Percentiles rank a stretch among this genome's conserved stretches.
phyloP scores from a whole-genome alignment of 2,329 filamentous ascomycete genomes.

The Exophiala calicioides region DNA sequence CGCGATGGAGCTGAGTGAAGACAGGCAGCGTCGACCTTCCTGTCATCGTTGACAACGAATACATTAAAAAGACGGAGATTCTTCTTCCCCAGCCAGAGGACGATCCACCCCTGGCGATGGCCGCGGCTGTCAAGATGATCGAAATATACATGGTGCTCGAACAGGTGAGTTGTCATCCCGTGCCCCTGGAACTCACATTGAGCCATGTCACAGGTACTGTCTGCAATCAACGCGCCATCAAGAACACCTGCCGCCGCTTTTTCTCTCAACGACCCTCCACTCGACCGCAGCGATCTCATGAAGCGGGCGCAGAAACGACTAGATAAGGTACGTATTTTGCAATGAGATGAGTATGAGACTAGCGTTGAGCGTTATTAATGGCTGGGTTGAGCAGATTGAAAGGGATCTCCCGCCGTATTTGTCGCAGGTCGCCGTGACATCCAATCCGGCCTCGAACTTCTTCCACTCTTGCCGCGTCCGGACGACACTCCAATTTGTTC shows the following conservation, averaged over 20 bases:
- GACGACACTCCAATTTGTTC: constrained; percentile 11
- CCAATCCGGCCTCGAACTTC: constrained; percentile 12
- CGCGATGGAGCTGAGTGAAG: not conserved
- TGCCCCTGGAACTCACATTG: not conserved
- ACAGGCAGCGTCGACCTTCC: constrained; percentile 17
- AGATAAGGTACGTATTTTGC: constrained; percentile 7
- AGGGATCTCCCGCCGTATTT: constrained; percentile 11
- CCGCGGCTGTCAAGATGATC: constrained; percentile 16
- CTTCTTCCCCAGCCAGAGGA: constrained; percentile 12
- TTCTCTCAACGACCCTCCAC: constrained; percentile 5
- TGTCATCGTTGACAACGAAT: constrained; percentile 13
- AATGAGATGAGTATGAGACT: not conserved
- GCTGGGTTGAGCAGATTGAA: constrained; percentile 3
- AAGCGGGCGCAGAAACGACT: constrained; percentile 9
- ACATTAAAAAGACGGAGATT: constrained; percentile 15
- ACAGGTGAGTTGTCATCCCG: constrained; percentile 8
- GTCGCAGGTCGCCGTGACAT: constrained; percentile 1
- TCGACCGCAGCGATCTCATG: constrained; percentile 11
- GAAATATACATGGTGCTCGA: constrained; percentile 15
- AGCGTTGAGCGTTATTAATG: not conserved
- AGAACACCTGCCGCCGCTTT: constrained; percentile 9
- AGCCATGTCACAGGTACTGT: constrained; percentile 1
- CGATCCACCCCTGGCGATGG: constrained; percentile 12
- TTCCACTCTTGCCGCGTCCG: constrained; percentile 11
- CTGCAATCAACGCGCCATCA: constrained; percentile 14